These are phyloP conservation scores for Biscogniauxia marginata DNA, from an alignment of 2,329 filamentous ascomycete genomes.

Conservation along the genomic window DNA sequence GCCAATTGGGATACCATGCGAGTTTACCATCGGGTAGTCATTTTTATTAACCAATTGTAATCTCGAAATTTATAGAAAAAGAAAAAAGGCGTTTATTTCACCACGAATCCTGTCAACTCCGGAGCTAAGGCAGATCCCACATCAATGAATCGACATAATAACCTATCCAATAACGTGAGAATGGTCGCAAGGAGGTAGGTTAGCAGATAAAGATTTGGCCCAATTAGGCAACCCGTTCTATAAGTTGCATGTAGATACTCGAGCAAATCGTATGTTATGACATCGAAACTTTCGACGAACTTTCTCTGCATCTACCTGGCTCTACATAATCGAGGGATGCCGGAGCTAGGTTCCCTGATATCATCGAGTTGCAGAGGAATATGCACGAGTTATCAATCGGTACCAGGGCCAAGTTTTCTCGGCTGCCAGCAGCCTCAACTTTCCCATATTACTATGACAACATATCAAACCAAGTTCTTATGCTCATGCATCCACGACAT, in stretches of 20 bases:
- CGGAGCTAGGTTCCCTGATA: neutral
- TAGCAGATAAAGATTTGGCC: neutral
- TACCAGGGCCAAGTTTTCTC: constrained; percentile 12
- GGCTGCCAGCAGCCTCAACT: constrained; percentile 30
- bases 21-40: no score
- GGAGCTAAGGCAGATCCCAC: no score
- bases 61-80: no score
- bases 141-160: neutral
- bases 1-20: no score
- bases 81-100: no score
- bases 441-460: constrained; percentile 11
- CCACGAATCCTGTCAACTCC: no score
- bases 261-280: constrained; percentile 1
- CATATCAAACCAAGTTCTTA: neutral
- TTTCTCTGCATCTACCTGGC: neutral
- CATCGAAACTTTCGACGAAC: neutral
- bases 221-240: neutral
- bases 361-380: neutral
- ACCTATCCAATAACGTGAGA: neutral
- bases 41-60: no score
- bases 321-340: neutral
- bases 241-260: neutral
- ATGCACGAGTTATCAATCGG: constrained; percentile 20
- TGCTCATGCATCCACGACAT: neutral
- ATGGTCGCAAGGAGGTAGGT: neutral